Percentiles rank a stretch among this genome's conserved stretches.
phyloP scores from a whole-genome alignment of 2,329 filamentous ascomycete species.

The Magnaporthiopsis rhizophila region DNA sequence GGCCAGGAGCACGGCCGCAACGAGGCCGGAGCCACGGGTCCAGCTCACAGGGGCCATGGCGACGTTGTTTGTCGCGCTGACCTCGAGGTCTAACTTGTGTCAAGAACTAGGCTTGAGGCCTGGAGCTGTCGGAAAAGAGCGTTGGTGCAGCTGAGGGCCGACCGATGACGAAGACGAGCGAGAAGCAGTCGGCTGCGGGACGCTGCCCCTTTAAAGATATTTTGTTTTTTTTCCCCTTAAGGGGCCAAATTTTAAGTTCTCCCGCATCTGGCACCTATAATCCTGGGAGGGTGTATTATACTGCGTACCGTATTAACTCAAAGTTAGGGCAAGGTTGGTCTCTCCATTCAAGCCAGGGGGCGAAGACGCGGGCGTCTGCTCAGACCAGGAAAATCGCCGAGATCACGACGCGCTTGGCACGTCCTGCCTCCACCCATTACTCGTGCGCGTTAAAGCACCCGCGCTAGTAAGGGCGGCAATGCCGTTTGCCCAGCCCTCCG shows the following conservation, averaged over 20 bases:
- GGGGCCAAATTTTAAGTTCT: too few species aligned
- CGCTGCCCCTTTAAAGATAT: neutral
- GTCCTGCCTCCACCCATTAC: neutral
- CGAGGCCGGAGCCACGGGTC: conserved; percentile 2
- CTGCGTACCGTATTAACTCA: too few species aligned
- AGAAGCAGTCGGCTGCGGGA: neutral
- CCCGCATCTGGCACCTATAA: too few species aligned
- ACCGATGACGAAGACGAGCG: neutral
- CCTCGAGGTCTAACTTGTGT: neutral
- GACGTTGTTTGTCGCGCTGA: neutral
- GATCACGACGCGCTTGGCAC: neutral
- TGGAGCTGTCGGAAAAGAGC: neutral
- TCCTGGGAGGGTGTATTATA: too few species aligned
- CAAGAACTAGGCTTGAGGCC: neutral
- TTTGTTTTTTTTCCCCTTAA: too few species aligned
- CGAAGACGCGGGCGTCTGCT: neutral
- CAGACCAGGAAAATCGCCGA: neutral
- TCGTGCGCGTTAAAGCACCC: too few species aligned
- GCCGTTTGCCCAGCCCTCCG: too few species aligned
- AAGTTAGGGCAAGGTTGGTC: too few species aligned
- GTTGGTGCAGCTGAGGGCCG: neutral
- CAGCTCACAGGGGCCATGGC: conserved; percentile 4
- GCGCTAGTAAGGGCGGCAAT: neutral
- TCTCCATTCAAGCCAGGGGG: neutral
- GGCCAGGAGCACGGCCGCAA: conserved; percentile 1